These are phyloP conservation scores for Rosa hybrid DNA, from an alignment of 331 rosid species.

Conservation along the genomic window DNA sequence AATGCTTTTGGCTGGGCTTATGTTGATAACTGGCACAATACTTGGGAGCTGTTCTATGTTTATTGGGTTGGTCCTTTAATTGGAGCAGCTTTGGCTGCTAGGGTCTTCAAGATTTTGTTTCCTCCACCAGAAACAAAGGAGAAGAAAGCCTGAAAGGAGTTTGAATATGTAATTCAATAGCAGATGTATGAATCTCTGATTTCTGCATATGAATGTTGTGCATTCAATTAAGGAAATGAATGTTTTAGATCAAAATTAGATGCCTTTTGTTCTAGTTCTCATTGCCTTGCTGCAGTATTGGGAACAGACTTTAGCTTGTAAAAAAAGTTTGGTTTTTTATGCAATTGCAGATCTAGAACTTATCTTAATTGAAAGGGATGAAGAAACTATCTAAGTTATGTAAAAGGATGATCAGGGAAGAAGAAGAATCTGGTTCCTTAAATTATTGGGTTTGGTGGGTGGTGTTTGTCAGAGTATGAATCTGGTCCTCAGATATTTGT, in stretches of 20 bases:
- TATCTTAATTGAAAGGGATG: not conserved
- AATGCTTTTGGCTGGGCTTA: conserved; percentile 83
- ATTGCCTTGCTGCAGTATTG: not conserved
- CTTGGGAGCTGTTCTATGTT: conserved; percentile 63
- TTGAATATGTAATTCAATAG: not conserved
- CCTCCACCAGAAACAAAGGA: conserved; percentile 37
- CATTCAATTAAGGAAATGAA: not conserved
- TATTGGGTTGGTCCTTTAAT: conserved; percentile 59
- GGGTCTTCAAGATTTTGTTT: conserved; percentile 34
- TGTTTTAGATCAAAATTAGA: not conserved
- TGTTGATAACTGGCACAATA: conserved; percentile 45
- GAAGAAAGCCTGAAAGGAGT: conserved; percentile 53
- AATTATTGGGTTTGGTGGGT: not conserved
- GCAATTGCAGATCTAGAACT: not conserved
- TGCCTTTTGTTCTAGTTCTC: not conserved
- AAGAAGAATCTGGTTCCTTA: not conserved
- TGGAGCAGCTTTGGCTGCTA: conserved; percentile 56
- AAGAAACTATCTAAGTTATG: not conserved
- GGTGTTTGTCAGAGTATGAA: not conserved
- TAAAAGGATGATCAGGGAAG: not conserved
- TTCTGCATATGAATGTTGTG: not conserved
- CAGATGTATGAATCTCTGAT: not conserved
- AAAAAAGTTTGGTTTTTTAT: not conserved
- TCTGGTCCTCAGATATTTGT: not conserved
- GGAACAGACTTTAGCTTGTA: not conserved